Percentiles rank a stretch among this genome's conserved stretches.
These are phyloP conservation scores for Microbotryum saponariae DNA, from an alignment of 1,284 basidiomycete genomes.

Conservation along the genomic window DNA sequence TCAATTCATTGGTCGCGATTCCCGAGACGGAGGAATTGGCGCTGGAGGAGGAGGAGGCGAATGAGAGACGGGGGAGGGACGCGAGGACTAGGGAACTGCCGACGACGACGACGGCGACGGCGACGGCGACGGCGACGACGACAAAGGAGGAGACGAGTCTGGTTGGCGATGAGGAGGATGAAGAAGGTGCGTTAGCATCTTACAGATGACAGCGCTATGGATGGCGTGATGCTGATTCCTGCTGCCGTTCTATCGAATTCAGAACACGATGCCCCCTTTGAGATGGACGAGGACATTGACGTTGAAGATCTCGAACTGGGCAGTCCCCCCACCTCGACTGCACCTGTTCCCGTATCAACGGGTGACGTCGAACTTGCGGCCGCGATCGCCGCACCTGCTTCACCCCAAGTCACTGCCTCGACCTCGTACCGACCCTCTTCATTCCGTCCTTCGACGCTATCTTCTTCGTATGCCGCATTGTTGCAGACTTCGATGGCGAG, in stretches of 20 bases:
- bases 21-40: slow-evolving; percentile 27
- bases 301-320: background rate
- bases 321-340: background rate
- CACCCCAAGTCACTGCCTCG: background rate
- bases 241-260: background rate
- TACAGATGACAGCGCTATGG: too few species aligned
- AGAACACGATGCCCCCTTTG: slow-evolving; percentile 28
- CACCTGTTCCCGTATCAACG: background rate
- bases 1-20: slow-evolving; percentile 19
- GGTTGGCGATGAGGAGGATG: too few species aligned
- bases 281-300: slow-evolving; percentile 36
- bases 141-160: background rate
- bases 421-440: slow-evolving; percentile 14
- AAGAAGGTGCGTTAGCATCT: too few species aligned
- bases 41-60: background rate
- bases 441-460: slow-evolving; percentile 21
- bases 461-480: slow-evolving; percentile 25
- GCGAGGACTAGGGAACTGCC: background rate
- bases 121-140: background rate
- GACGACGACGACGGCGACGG: background rate
- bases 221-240: too few species aligned
- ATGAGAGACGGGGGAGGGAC: background rate
- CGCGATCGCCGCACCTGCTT: background rate
- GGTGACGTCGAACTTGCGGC: background rate
- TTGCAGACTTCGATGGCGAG: too few species aligned